A percentile compares a stretch with the other conserved stretches of the same genome.
phyloP scores from a whole-genome alignment of 306 rosid species.

The Cajanus cajan region DNA sequence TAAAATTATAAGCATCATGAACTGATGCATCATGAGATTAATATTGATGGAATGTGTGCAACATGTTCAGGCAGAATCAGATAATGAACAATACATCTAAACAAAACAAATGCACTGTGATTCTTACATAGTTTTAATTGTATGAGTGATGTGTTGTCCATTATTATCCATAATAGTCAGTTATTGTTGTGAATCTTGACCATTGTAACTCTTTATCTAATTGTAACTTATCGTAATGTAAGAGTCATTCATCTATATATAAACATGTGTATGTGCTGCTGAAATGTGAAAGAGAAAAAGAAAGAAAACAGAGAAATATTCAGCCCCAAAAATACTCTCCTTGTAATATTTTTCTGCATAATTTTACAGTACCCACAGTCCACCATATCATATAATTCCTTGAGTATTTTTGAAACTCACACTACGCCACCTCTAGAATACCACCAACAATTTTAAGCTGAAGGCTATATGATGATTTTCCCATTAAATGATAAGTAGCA shows the following conservation, averaged over 20 bases:
- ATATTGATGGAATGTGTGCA: constrained; percentile 5
- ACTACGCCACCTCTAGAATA: not conserved
- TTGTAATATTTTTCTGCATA: not conserved
- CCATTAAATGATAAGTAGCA: not conserved
- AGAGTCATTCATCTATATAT: not conserved
- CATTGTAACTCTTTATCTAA: not conserved
- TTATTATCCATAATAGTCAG: not conserved
- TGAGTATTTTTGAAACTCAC: not conserved
- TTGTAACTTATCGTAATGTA: not conserved
- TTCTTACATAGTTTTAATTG: not conserved
- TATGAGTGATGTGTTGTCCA: not conserved
- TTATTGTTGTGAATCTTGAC: not conserved
- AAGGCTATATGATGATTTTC: not conserved
- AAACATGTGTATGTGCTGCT: not conserved
- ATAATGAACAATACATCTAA: not conserved
- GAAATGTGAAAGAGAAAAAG: not conserved
- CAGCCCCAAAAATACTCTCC: not conserved
- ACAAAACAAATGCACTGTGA: not conserved
- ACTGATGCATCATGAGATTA: not conserved
- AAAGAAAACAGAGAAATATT: not conserved
- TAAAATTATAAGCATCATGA: constrained; percentile 3
- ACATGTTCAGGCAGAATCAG: constrained; percentile 1
- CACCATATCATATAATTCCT: not conserved
- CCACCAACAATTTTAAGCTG: not conserved
- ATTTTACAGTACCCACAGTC: not conserved